Base-by-base conservation (phyloP, 805 yeast species). In the Metschnikowia henanensis region DNA sequence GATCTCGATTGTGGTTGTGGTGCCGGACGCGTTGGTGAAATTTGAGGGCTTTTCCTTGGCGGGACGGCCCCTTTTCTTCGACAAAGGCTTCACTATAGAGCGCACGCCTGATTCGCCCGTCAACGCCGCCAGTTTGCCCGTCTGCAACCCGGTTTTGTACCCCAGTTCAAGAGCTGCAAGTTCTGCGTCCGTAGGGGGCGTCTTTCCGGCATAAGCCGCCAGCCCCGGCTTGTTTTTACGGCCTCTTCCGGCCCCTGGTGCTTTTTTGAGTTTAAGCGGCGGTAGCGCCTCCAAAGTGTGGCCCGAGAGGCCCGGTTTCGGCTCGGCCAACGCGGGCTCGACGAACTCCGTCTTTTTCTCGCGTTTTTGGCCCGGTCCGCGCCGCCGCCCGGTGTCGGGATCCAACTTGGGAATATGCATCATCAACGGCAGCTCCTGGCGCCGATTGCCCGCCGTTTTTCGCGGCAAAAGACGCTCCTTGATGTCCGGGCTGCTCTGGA, bases 231-330 rank as follows among this genome's bases (percentile, higher is more conserved):
- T 55, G 45, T 32, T 46, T 35, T 50, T 53, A 41, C 49, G 53
- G 32, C 39, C 66, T 70, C 42, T 60, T 54, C 80, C 84, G 75
- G 37, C 26, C 13, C 75, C 60, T 15, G 80, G 68, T 35, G 80
- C 85, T 49, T 75, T 79, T 55, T 75, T 79, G 29, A 78, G 66
- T 55, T 78, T 83, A 3, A 70, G 62, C 15, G 80, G 77, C 7
- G 96, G 96, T 5, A 74, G 72, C n/a, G 78, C 72, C 50, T 80
- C 87, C 41, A 89, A 63, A 3, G 94, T 84, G 31, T 80, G 70
- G 2, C 97, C 96, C 0, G 92, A 83, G 30, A 80, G 79, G 9
- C 76, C 73, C 32, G 87, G 81, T 9, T 66, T 60, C 0, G 84
- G 80, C 29, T 71, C 75, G 0, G 79, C 75, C 26, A 73, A 60